Base-by-base conservation (phyloP, 1,284 basidiomycete species). In the Rhodotorula sp. region DNA sequence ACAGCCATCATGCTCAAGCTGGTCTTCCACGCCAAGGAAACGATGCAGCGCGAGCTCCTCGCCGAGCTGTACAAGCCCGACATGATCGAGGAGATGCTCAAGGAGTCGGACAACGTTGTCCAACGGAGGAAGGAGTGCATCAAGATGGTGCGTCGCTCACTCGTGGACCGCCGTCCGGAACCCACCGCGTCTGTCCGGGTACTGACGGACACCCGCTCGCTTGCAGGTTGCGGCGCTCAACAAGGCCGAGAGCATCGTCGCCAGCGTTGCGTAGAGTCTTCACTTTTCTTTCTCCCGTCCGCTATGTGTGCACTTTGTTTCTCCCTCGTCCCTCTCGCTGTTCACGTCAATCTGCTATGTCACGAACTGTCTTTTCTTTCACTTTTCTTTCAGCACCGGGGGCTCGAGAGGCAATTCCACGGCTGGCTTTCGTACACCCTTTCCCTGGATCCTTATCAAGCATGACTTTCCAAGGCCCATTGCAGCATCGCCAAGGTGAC, bases 11-110 rank as follows among this genome's bases (percentile, higher is more conserved):
- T 93, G 66, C 85, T 95, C 79, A 98, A 93, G 34, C 87, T 99
- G 45, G 95, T 99, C 64, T 90, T 89, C 79, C 88, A 89, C 81
- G 89, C 93, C 74, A 97, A 97, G 83, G 94, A 98, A 82, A 89
- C 91, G 80, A 84, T 97, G 75, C 94, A 97, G 83, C 86, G 88
- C 74, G 93, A 95, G 82, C 85, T 97, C 59, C 83, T 97, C 67
- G 89, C 92, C 79, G 91, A 93, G 82, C 84, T 94, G 43, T 94
- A 94, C 84, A 92, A 77, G 81, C 89, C 92, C 6, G 93, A 97
- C 45, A 91, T 94, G 18, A 85, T 97, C 45, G 92, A 95, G 62
- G 93, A 95, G 70, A 82, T 97, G 73, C 85, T 97, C 79, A 95
- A 95, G 84, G 93, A 97, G 85, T 70, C 64, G 76, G 91, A 93